Percentiles rank a stretch among this genome's conserved stretches.
phyloP scores from a whole-genome alignment of 208 protist genomes.

The Crithidia mellificae region DNA sequence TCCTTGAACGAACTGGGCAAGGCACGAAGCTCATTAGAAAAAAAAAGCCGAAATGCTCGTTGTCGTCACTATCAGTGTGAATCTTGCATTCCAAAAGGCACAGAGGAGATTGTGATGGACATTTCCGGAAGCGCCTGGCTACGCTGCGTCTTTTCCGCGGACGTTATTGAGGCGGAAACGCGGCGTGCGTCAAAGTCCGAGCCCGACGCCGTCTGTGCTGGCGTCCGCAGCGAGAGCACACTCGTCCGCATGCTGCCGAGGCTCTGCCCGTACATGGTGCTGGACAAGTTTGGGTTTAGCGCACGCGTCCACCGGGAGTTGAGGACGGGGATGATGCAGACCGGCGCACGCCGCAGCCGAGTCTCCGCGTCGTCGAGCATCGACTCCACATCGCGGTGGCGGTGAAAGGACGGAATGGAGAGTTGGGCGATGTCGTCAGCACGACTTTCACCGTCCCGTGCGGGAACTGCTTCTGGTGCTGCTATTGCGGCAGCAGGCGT shows the following conservation, averaged over 20 bases:
- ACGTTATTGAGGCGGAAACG: not conserved
- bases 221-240: slow-evolving; percentile 23
- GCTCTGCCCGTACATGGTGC: slow-evolving; percentile 3
- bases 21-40: too few species aligned
- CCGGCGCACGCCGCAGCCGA: slow-evolving; percentile 2
- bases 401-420: slow-evolving; percentile 20
- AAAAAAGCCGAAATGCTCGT: too few species aligned
- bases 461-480: not conserved
- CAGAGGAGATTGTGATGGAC: slow-evolving; percentile 10
- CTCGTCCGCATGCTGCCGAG: slow-evolving; percentile 4
- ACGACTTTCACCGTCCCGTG: not conserved
- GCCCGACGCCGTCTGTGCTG: not conserved
- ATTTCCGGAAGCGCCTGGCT: not conserved
- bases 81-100: slow-evolving; percentile 2
- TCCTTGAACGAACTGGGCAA: too few species aligned
- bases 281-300: slow-evolving; percentile 7
- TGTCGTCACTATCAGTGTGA: not conserved
- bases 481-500: not conserved
- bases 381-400: slow-evolving; percentile 22
- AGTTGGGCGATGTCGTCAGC: not conserved
- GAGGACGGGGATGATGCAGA: slow-evolving; percentile 30
- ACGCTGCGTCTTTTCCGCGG: not conserved
- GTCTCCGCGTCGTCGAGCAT: slow-evolving; percentile 31
- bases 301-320: not conserved
- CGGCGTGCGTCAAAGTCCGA: slow-evolving; percentile 1